These are phyloP conservation scores for Candida argentea DNA, from an alignment of 805 yeast species.

Conservation along the genomic window DNA sequence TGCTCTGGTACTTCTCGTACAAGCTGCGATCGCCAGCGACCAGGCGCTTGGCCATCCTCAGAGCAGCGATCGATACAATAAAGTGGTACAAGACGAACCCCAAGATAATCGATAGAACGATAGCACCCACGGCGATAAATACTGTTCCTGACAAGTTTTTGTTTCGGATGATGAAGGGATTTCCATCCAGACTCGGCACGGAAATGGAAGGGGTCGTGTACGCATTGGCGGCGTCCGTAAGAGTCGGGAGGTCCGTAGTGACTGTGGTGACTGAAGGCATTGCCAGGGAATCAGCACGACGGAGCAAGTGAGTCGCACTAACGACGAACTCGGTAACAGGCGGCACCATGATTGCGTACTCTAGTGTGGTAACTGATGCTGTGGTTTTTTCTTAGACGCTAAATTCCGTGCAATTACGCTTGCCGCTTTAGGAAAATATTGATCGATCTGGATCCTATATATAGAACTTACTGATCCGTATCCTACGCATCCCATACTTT, in stretches of 20 bases:
- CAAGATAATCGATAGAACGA: slow-evolving; percentile 49
- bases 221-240: slow-evolving; percentile 6
- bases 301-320: not conserved
- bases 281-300: not conserved
- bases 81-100: slow-evolving; percentile 44
- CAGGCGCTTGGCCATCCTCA: slow-evolving; percentile 40
- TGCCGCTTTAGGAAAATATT: no score
- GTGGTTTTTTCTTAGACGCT: no score
- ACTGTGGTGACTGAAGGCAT: not conserved
- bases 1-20: slow-evolving; percentile 22
- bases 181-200: slow-evolving; percentile 49
- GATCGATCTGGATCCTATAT: no score
- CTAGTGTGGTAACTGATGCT: no score
- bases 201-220: slow-evolving; percentile 39
- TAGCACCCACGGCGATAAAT: slow-evolving; percentile 70
- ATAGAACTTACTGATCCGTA: no score
- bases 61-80: slow-evolving; percentile 37
- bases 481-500: no score
- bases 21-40: slow-evolving; percentile 20
- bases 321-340: not conserved
- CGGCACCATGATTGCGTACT: not conserved
- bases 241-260: not conserved
- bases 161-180: slow-evolving; percentile 53
- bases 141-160: slow-evolving; percentile 65
- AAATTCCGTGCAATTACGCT: no score